Evolutionary conservation across 495 filamentous ascomycete species (phyloP).

Genomic region (Annulohypoxylon stygium): DNA sequence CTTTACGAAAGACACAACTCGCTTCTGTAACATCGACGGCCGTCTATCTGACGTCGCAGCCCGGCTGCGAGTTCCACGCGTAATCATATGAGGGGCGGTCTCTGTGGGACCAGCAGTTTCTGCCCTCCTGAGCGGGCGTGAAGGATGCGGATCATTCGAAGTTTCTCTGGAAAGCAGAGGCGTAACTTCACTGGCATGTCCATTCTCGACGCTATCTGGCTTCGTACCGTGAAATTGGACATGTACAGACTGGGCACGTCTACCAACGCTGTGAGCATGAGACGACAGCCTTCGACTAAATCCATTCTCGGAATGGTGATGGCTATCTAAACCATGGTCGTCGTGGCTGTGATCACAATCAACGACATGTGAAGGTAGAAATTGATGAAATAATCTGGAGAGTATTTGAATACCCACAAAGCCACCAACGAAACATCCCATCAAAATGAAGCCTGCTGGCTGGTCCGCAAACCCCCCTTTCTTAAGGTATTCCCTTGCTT

Average conservation of each 20-base stretch:
- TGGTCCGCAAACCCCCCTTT: slow-evolving; percentile 74
- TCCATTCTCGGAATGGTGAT: slow-evolving; percentile 45
- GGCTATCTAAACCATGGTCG: slow-evolving; percentile 57
- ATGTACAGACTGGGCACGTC: slow-evolving; percentile 23
- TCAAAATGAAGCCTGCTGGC: slow-evolving; percentile 76
- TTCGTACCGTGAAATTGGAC: slow-evolving; percentile 29
- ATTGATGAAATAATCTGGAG: slow-evolving; percentile 82
- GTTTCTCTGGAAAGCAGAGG: slow-evolving; percentile 51
- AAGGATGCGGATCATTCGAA: slow-evolving; percentile 18
- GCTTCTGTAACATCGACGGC: slow-evolving; percentile 62
- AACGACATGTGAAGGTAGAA: slow-evolving; percentile 92
- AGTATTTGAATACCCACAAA: slow-evolving; percentile 86
- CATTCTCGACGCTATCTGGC: slow-evolving; percentile 37
- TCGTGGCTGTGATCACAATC: slow-evolving; percentile 89
- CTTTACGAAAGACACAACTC: slow-evolving; percentile 74
- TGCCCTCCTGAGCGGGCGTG: slow-evolving; percentile 36
- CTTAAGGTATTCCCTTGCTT: slow-evolving; percentile 79
- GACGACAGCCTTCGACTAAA: slow-evolving; percentile 48
- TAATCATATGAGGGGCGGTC: not conserved
- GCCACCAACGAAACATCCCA: slow-evolving; percentile 82
- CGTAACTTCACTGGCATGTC: slow-evolving; percentile 51
- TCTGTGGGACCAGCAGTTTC: slow-evolving; percentile 41
- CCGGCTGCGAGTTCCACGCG: slow-evolving; percentile 28
- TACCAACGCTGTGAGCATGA: slow-evolving; percentile 40
- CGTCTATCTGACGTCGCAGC: slow-evolving; percentile 52